Percentiles rank a stretch among this genome's conserved stretches.
Conservation (phyloP, 83 land plant species). For the Larix sibirica region DNA sequence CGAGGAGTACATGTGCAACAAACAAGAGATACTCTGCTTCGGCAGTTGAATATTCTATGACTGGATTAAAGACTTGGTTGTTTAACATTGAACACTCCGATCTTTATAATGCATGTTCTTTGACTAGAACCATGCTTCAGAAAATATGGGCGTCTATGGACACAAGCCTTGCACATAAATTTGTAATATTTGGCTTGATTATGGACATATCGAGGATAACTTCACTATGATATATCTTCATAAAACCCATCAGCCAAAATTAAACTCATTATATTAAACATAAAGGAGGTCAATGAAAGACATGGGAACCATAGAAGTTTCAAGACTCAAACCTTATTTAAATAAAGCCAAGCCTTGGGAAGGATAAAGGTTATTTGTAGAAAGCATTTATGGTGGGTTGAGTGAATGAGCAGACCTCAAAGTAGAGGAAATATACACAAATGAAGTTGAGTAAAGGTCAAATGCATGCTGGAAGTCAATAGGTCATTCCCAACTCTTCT, state of each 20-base stretch:
- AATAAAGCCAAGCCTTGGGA: background rate
- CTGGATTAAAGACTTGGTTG: background rate
- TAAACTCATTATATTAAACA: background rate
- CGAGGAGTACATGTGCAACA: background rate
- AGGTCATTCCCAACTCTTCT: background rate
- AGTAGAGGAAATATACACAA: background rate
- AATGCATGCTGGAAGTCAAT: background rate
- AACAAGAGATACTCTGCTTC: background rate
- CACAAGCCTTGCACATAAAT: background rate
- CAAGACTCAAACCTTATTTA: background rate
- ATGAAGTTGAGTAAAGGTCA: background rate
- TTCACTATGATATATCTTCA: background rate
- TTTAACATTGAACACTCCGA: background rate
- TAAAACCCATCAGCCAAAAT: too few relatives aligned
- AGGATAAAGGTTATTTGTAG: background rate
- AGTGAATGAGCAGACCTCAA: background rate
- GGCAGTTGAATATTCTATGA: background rate
- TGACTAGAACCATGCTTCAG: background rate
- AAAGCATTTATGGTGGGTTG: background rate
- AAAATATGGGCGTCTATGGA: background rate
- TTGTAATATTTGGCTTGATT: background rate
- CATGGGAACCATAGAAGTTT: background rate
- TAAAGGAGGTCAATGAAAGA: background rate
- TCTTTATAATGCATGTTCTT: background rate
- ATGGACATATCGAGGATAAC: background rate